A percentile compares a stretch with the other conserved stretches of the same genome.
Evolutionary conservation across 768 basidiomycete genomes (phyloP).

Genomic region (Boletus sensibilis): DNA sequence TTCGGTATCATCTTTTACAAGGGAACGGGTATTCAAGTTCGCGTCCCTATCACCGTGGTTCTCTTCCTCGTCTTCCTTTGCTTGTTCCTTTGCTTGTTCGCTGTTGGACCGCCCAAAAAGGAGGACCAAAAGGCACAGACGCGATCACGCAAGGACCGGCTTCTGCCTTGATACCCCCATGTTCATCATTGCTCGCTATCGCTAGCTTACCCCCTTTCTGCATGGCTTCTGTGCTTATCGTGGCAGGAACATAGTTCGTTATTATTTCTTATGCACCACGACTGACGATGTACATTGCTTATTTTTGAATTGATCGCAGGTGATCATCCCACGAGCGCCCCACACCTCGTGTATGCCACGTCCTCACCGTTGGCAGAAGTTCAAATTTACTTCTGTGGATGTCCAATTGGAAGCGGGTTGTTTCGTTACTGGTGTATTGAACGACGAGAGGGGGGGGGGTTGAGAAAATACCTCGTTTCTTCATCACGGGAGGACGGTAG

Average conservation of each 20-base stretch:
- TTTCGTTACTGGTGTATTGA: neutral
- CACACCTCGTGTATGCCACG: neutral
- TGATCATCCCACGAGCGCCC: neutral
- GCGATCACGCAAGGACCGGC: neutral
- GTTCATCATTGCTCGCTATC: neutral
- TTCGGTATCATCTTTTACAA: slow-evolving; percentile 34
- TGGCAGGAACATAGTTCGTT: neutral
- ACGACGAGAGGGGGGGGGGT: neutral
- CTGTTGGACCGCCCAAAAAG: slow-evolving; percentile 19
- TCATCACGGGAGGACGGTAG: neutral
- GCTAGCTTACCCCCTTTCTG: neutral
- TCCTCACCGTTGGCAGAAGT: neutral
- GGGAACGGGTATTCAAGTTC: slow-evolving; percentile 24
- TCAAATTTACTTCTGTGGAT: neutral
- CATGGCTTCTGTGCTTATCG: neutral
- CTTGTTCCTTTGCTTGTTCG: slow-evolving; percentile 32
- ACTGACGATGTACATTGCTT: slow-evolving; percentile 2
- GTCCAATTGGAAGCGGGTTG: neutral
- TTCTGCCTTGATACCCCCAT: neutral
- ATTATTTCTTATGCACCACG: neutral
- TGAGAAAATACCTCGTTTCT: neutral
- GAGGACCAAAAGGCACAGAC: slow-evolving; percentile 8
- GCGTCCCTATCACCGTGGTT: slow-evolving; percentile 24
- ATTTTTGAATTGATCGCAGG: slow-evolving; percentile 6
- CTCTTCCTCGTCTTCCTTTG: slow-evolving; percentile 22